These are phyloP conservation scores for Fusarium goolgardi DNA, from an alignment of 2,329 filamentous ascomycete genomes.

Conservation along the genomic window DNA sequence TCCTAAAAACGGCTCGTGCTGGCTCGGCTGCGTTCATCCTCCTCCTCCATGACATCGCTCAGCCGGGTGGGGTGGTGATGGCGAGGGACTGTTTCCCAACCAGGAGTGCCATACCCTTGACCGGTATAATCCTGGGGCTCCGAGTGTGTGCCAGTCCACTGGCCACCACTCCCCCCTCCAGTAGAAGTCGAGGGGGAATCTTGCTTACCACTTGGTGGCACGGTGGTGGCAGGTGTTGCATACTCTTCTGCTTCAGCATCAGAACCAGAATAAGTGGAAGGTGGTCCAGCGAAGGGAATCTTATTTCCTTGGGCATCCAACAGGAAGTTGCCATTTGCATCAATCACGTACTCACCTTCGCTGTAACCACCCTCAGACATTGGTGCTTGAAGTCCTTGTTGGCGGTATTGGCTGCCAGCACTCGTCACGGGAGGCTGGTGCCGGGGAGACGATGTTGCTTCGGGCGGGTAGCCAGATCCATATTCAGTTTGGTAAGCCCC, in stretches of 20 bases:
- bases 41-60: slow-evolving; percentile 88
- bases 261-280: slow-evolving; percentile 60
- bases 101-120: slow-evolving; percentile 72
- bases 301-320: slow-evolving; percentile 70
- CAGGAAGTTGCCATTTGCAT: slow-evolving; percentile 69
- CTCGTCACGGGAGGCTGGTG: slow-evolving; percentile 50
- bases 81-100: slow-evolving; percentile 80
- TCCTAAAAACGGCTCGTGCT: slow-evolving; percentile 68
- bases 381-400: slow-evolving; percentile 41
- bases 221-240: slow-evolving; percentile 63
- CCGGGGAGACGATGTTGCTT: slow-evolving; percentile 58
- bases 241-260: slow-evolving; percentile 68
- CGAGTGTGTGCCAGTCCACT: slow-evolving; percentile 59
- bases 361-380: slow-evolving; percentile 71
- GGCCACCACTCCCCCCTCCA: slow-evolving; percentile 55
- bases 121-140: slow-evolving; percentile 72
- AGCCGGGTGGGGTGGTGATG: slow-evolving; percentile 90
- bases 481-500: slow-evolving; percentile 49
- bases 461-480: slow-evolving; percentile 49
- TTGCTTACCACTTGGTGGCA: slow-evolving; percentile 52
- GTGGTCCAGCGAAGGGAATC: slow-evolving; percentile 63
- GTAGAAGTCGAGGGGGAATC: slow-evolving; percentile 49
- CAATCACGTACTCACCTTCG: slow-evolving; percentile 78
- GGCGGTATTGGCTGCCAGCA: slow-evolving; percentile 47
- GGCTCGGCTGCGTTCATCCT: slow-evolving; percentile 82